Base-by-base conservation (phyloP, 345 rosid genomes). In the Durio zibethinus region DNA sequence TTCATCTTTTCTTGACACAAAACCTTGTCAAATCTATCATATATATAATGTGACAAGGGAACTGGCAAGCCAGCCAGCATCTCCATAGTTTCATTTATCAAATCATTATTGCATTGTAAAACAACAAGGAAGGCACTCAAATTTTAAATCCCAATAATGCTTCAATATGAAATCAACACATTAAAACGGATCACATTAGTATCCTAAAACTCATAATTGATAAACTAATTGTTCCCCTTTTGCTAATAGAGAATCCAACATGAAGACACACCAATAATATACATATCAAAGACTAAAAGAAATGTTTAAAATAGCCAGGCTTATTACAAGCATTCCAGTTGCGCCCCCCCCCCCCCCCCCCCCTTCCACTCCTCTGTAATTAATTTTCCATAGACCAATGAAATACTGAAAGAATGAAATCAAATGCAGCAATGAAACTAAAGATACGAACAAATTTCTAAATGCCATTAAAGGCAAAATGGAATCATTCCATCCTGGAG, bases 341-440 rank as follows among this genome's bases (percentile, higher is more conserved):
- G 5, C 5, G 38, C 38, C 36, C 5, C 59, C 5, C 5, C 18
- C 33, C 33, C n/a, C 18, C 4, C 18, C 14, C 31, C 14, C 20
- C 15, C 15, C 15, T 4, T 7, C 14, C 0, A 23, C 52, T 59
- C 68, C 42, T 59, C 23, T 15, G 54, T 54, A 25, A 59, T 74
- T 23, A 25, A 12, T 59, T 54, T 57, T 15, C 67, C 31, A 16
- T 25, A 54, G 36, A 73, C 50, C 23, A 73, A 8, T 54, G 5
- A 36, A 54, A 73, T 35, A n/a, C 50, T 50, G 38, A 48, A 29
- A 48, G 14, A 31, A 18, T 48, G 25, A 20, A 57, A 21, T 21
- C 36, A 74, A 73, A 25, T 74, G 56, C 54, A 74, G 43, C 77
- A 61, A 45, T 48, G 42, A 33, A 62, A 18, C 78, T 31, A 61